Percentiles rank a stretch among this genome's conserved stretches.
Conservation (phyloP, 495 filamentous ascomycete genomes). For the Aeminium ludgeri region DNA sequence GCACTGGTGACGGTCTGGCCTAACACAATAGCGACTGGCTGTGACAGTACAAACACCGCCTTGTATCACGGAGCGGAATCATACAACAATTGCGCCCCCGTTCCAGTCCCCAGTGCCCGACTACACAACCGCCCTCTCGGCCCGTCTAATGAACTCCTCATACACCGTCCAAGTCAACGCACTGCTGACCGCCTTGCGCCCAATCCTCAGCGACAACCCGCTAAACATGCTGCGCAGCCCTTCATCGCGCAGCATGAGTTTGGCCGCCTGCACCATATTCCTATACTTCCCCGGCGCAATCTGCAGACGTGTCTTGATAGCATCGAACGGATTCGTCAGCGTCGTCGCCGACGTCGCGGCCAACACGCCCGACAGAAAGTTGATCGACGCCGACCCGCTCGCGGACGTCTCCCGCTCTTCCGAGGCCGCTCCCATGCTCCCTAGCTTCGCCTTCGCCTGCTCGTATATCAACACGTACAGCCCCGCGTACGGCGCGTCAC, state of each 20-base stretch:
- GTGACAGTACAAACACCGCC: neutral
- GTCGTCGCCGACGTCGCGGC: constrained; percentile 70
- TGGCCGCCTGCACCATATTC: constrained; percentile 65
- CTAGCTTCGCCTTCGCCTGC: constrained; percentile 56
- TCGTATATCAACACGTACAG: constrained; percentile 94
- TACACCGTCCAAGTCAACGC: constrained; percentile 94
- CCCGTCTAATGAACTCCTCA: constrained; percentile 71
- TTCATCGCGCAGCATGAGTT: constrained; percentile 65
- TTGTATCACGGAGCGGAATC: neutral
- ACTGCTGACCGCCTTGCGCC: constrained; percentile 75
- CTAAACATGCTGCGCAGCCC: constrained; percentile 68
- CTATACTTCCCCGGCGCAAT: constrained; percentile 67
- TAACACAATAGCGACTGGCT: no score
- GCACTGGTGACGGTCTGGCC: no score
- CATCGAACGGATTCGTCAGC: constrained; percentile 91
- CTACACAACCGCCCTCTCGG: constrained; percentile 43
- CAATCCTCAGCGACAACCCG: constrained; percentile 74
- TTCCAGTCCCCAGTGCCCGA: no score
- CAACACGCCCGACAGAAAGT: constrained; percentile 63
- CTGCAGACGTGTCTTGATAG: constrained; percentile 88
- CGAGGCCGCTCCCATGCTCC: constrained; percentile 11
- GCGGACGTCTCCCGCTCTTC: constrained; percentile 12
- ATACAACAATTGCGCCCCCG: no score
- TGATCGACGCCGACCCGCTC: constrained; percentile 49
- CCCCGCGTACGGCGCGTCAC: constrained; percentile 90